Evolutionary conservation across 1,284 basidiomycete species (phyloP), one percentile per base, ranked within the genome.

Genomic region (Vanrija sp.): DNA sequence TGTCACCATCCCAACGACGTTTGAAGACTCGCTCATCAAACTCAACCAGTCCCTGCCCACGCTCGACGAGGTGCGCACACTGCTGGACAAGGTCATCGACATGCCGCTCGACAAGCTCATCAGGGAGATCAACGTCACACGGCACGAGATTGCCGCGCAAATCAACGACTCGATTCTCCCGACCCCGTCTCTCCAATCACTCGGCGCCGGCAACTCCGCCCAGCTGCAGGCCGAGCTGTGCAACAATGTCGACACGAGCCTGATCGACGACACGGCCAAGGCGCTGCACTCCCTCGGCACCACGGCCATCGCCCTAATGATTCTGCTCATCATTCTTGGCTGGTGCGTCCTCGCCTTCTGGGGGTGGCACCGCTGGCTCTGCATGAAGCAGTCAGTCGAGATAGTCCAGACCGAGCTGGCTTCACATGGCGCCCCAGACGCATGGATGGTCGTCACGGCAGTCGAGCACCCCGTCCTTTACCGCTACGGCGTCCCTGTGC

Each of bases 71-170:
- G 76, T 98, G 38, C 87, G 88, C 74, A 75, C 86, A 50, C 81
- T 82, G 49, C 79, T 98, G 46, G 82, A 91, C 61, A 75, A 79
- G 38, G 73, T 95, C 52, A 83, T 95, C 65, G 86, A 89, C 64
- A 85, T 82, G 0, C 93, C 93, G 0, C 94, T 97, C 67, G 87
- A 94, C 65, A 78, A 83, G 3, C 76, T 96, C 49, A 93, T 91
- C 73, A 79, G 83, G 59, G 88, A 93, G 52, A 91, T 97, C 73
- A 94, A 94, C 69, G 81, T 85, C 52, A 93, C 91, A 0, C 87
- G 94, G 61, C 69, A 81, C n/a, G 81, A 82, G 15, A 68, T 77
- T 47, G 71, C 72, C 3, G 79, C 89, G 38, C 78, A 77, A 21
- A 87, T 91, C 73, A 83, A 89, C 67, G 79, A 84, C 26, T 82